Evolutionary conservation across 345 rosid genomes (phyloP).

Genomic region (Viola odorata): DNA sequence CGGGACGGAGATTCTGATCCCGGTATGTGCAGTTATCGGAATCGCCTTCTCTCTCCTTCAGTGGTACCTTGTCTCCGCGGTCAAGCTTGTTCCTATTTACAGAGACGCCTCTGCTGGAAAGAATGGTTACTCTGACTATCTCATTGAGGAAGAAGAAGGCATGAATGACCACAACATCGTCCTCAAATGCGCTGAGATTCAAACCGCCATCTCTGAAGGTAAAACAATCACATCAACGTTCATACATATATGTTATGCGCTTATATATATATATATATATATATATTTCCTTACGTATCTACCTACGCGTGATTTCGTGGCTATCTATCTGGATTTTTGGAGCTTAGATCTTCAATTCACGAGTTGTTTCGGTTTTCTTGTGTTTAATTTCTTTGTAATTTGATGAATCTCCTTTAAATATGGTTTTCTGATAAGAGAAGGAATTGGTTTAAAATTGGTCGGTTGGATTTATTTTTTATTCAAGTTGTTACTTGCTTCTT

Average conservation of each 20-base stretch:
- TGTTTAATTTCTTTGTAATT: neutral
- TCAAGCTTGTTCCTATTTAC: constrained; percentile 42
- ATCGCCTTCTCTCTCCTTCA: constrained; percentile 66
- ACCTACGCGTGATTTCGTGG: neutral
- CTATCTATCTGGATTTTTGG: neutral
- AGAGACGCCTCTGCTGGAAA: constrained; percentile 19
- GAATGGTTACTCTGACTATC: constrained; percentile 55
- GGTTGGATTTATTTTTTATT: no score
- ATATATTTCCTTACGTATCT: neutral
- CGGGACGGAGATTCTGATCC: constrained; percentile 71
- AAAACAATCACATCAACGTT: neutral
- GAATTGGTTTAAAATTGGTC: neutral
- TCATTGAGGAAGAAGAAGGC: constrained; percentile 93
- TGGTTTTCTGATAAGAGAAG: neutral
- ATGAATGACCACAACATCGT: constrained; percentile 78
- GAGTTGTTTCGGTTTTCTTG: constrained; percentile 1
- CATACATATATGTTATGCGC: neutral
- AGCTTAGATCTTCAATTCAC: constrained; percentile 4
- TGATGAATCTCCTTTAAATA: neutral
- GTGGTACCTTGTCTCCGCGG: constrained; percentile 69
- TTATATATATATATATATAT: neutral
- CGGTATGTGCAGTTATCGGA: constrained; percentile 73
- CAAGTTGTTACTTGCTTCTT: neutral
- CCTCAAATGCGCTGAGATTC: constrained; percentile 83
- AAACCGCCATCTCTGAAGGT: constrained; percentile 83